Percentiles rank a stretch among this genome's conserved stretches.
phyloP scores from a whole-genome alignment of 1,139 yeast species.

The Zygosaccharomyces sapae region DNA sequence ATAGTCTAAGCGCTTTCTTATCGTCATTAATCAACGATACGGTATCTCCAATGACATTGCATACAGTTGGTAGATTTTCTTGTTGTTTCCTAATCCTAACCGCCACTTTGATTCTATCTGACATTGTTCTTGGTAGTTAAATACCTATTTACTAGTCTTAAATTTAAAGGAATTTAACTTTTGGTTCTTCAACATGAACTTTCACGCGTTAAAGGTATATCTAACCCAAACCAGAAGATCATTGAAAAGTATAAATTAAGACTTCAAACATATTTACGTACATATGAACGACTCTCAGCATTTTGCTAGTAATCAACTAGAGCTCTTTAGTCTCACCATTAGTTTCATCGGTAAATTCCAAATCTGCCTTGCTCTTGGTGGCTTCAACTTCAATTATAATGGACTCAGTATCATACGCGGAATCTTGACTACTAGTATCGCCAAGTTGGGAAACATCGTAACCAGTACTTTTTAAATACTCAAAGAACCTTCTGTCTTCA shows the following conservation, averaged over 20 bases:
- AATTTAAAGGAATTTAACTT: background rate
- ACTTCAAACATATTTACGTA: background rate
- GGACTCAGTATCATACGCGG: conserved; percentile 6
- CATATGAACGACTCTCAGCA: background rate
- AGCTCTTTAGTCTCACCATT: background rate
- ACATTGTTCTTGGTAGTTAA: background rate
- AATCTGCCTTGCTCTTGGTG: conserved; percentile 6
- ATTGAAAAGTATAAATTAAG: too few species aligned
- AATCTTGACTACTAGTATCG: conserved; percentile 3
- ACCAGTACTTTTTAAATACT: conserved; percentile 56
- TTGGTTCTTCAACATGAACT: background rate
- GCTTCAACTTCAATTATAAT: conserved; percentile 4
- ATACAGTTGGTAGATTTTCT: background rate
- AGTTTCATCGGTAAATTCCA: background rate
- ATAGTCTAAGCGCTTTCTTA: background rate
- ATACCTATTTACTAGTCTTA: background rate
- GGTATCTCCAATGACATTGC: conserved; percentile 1
- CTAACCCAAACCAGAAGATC: too few species aligned
- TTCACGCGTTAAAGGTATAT: background rate
- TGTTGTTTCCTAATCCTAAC: conserved; percentile 3
- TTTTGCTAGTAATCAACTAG: background rate
- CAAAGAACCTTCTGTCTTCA: conserved; percentile 70
- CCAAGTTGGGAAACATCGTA: conserved; percentile 47
- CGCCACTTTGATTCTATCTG: conserved; percentile 6
- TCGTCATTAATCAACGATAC: conserved; percentile 5